These are phyloP conservation scores for Scheffersomyces quercinus DNA, from an alignment of 1,139 yeast genomes.

Conservation along the genomic window DNA sequence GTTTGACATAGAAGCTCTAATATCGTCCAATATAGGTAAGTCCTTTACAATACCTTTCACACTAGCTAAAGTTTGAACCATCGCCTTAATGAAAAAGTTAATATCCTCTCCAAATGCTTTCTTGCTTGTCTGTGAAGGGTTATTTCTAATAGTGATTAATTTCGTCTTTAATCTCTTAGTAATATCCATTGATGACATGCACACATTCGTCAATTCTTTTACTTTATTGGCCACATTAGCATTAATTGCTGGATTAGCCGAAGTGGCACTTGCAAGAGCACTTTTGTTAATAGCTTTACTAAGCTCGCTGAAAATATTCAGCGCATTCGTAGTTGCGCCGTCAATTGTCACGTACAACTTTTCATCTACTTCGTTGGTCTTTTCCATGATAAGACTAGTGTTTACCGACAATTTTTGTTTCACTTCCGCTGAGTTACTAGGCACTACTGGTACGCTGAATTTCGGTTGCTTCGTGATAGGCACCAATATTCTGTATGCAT, in stretches of 20 bases:
- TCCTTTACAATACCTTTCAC: conserved; percentile 84
- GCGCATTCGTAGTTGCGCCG: conserved; percentile 75
- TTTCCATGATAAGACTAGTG: conserved; percentile 23
- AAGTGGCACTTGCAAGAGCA: conserved; percentile 53
- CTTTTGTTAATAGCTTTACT: conserved; percentile 75
- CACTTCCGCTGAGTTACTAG: conserved; percentile 15
- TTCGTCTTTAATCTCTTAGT: conserved; percentile 67
- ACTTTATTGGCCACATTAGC: conserved; percentile 61
- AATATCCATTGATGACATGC: conserved; percentile 77
- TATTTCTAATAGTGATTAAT: conserved; percentile 52
- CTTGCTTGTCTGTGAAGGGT: conserved; percentile 57
- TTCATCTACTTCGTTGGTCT: conserved; percentile 63
- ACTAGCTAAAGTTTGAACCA: conserved; percentile 77
- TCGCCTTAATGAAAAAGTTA: conserved; percentile 77
- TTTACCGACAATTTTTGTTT: conserved; percentile 27
- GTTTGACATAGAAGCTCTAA: conserved; percentile 75
- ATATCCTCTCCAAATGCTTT: conserved; percentile 83
- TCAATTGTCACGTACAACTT: conserved; percentile 74
- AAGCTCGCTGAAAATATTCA: conserved; percentile 74
- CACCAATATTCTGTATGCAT: conserved; percentile 62
- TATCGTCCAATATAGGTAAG: conserved; percentile 75
- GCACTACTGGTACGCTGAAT: neutral
- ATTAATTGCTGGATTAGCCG: conserved; percentile 23
- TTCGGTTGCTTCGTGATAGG: conserved; percentile 29
- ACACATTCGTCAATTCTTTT: conserved; percentile 76